Conservation (phyloP, 2,329 filamentous ascomycete species). For the Diaporthe sp. region DNA sequence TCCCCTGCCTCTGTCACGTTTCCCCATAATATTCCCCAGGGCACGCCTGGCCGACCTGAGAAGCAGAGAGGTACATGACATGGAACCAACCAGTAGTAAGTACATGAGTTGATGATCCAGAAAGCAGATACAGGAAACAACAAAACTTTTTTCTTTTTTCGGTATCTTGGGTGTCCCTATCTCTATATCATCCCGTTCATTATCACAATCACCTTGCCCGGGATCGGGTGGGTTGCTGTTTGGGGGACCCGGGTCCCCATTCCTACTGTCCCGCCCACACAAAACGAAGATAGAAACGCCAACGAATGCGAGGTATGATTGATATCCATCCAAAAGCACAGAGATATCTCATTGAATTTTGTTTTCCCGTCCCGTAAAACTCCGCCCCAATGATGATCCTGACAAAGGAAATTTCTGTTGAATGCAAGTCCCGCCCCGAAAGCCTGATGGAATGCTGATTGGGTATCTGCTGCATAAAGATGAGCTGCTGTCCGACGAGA, state of each 20-base stretch:
- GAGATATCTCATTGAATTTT: constrained; percentile 34
- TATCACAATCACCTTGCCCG: constrained; percentile 18
- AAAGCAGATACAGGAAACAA: constrained; percentile 15
- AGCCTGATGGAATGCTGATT: constrained; percentile 36
- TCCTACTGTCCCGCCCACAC: constrained; percentile 14
- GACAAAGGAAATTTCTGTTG: constrained; percentile 35
- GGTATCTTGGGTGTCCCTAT: constrained; percentile 27
- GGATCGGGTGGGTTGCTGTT: neutral
- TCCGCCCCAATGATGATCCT: constrained; percentile 33
- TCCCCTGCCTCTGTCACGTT: neutral
- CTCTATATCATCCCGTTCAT: constrained; percentile 38
- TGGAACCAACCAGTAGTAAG: constrained; percentile 3
- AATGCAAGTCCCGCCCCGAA: constrained; percentile 20
- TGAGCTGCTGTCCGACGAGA: constrained; percentile 33
- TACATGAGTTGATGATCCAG: constrained; percentile 31
- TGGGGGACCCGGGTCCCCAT: constrained; percentile 10
- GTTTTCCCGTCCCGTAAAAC: constrained; percentile 36
- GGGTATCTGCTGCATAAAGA: constrained; percentile 41
- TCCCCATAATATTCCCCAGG: neutral
- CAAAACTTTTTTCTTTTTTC: constrained; percentile 32
- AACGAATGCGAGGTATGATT: constrained; percentile 42
- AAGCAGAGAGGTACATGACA: neutral
- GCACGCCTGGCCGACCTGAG: neutral
- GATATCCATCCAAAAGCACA: constrained; percentile 38
- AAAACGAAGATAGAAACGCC: constrained; percentile 33